Conservation (phyloP, 495 filamentous ascomycete genomes). For the Penicillium parvum region DNA sequence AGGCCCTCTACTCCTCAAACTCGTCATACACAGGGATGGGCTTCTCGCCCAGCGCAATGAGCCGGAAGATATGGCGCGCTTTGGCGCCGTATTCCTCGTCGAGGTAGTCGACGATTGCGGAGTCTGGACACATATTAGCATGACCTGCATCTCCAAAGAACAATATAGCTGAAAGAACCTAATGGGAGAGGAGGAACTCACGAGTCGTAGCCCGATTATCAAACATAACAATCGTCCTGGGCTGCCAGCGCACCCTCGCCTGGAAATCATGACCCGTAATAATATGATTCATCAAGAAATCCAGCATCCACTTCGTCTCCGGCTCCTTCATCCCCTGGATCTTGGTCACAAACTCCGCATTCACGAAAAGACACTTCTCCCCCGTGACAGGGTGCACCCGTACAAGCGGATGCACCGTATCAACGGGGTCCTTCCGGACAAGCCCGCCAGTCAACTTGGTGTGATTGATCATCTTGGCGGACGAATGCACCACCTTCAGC, state of each 20-base stretch:
- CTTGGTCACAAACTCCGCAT: conserved; percentile 74
- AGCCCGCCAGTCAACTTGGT: conserved; percentile 56
- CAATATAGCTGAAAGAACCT: not conserved
- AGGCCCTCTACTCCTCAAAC: conserved; percentile 29
- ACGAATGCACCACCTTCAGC: conserved; percentile 67
- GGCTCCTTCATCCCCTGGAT: conserved; percentile 67
- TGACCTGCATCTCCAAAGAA: conserved; percentile 1
- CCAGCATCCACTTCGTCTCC: conserved; percentile 58
- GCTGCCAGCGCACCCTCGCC: conserved; percentile 77
- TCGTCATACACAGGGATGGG: conserved; percentile 48
- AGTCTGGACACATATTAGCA: conserved; percentile 38
- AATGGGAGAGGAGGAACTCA: conserved; percentile 29
- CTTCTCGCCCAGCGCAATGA: conserved; percentile 49
- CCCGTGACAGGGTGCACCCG: conserved; percentile 73
- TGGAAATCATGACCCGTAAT: conserved; percentile 82
- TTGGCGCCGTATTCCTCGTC: conserved; percentile 43
- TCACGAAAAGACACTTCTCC: conserved; percentile 75
- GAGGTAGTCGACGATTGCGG: conserved; percentile 51
- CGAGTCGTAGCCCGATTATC: conserved; percentile 60
- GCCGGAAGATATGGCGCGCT: conserved; percentile 50
- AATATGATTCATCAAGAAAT: conserved; percentile 87
- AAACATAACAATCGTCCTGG: conserved; percentile 82
- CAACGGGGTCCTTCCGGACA: conserved; percentile 66
- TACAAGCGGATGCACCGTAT: conserved; percentile 68
- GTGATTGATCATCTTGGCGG: conserved; percentile 68